Percentiles rank a stretch among this genome's conserved stretches.
These are phyloP conservation scores for Gracilaria caudata DNA, from an alignment of 23 red algal species.

Conservation along the genomic window DNA sequence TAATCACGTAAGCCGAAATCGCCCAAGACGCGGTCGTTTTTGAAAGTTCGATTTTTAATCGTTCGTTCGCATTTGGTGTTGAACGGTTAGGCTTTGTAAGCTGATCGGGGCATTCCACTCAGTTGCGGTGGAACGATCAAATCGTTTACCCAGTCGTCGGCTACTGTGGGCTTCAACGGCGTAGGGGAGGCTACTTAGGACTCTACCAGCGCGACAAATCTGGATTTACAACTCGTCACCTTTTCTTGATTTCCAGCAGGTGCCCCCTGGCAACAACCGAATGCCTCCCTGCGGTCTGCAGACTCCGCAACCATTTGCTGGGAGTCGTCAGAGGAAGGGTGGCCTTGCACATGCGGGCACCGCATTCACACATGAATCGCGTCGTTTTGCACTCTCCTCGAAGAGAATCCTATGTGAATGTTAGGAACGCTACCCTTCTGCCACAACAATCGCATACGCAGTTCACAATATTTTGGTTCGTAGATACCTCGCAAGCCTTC, in stretches of 20 bases:
- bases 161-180: background rate
- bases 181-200: background rate
- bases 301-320: too few relatives aligned
- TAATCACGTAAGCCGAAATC: too few relatives aligned
- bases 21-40: too few relatives aligned
- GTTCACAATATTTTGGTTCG: background rate
- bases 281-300: too few relatives aligned
- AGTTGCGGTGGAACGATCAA: background rate
- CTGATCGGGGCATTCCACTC: background rate
- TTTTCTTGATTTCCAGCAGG: background rate
- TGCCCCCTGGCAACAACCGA: too few relatives aligned
- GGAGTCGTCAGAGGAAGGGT: too few relatives aligned
- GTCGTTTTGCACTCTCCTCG: background rate
- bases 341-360: background rate
- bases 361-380: background rate
- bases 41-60: too few relatives aligned
- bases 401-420: background rate
- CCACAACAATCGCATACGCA: background rate
- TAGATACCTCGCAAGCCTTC: background rate
- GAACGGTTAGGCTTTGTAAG: too few relatives aligned
- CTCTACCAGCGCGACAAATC: background rate
- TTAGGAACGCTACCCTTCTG: too few relatives aligned
- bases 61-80: too few relatives aligned
- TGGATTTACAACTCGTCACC: slow-evolving; percentile 2
- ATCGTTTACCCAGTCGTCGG: background rate